Base-by-base conservation (phyloP, 2,329 filamentous ascomycete species). In the Onygenales sp. region DNA sequence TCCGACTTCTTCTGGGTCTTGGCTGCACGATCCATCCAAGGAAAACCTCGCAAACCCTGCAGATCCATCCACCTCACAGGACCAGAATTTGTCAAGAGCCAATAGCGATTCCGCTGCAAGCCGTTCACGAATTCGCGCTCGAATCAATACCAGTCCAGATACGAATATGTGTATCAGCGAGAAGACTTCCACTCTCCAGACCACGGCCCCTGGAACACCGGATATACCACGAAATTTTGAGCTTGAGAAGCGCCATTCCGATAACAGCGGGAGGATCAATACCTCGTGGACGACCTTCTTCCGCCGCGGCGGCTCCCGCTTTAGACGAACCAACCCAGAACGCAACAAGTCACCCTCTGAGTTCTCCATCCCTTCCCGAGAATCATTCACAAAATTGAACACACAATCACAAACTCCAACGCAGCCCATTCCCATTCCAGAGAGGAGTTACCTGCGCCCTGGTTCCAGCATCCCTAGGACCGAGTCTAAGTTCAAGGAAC, bases 341-440 rank as follows among this genome's bases (percentile, higher is more conserved):
- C 67, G 70, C 44, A 74, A 71, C 55, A 72, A 72, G 70, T 79
- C 66, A 57, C 76, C 65, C 2, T 86, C 88, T 0, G 90, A 91
- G n/a, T 93, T 95, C 66, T 90, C 89, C 4, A 95, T 95, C 63
- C 88, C 89, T 0, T 95, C 91, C 1, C 81, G 90, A 58, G 91
- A 95, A 64, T 94, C 91, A 13, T 92, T 95, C 72, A 77, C 78
- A 57, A 77, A 74, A 58, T 74, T 83, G 54, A 69, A 64, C 64
- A 73, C 70, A 51, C 72, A 74, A 32, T 77, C 78, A 14, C 70
- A 75, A 47, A 76, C 46, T 27, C 9, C 79, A 53, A 67, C 77
- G 27, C 61, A 39, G 5, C 59, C 66, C 10, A 66, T 70, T 3
- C 61, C 68, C 9, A 63, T 69, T 35, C 65, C 69, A 11, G 66